Evolutionary conservation across 106 monocot genomes (phyloP).

Genomic region (Chionographis japonica): DNA sequence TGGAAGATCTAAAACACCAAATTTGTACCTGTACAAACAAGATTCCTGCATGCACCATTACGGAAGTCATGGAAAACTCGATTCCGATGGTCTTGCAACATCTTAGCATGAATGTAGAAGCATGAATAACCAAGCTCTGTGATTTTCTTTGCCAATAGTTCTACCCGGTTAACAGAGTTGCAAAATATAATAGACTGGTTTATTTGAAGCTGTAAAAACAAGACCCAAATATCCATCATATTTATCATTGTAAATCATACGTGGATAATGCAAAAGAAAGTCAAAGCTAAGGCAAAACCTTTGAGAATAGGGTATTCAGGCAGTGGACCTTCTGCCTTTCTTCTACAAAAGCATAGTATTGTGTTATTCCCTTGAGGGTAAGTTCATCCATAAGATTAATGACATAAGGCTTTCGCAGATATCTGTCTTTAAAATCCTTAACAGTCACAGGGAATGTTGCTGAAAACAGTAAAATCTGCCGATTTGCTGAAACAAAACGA

Average conservation of each 20-base stretch:
- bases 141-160: conserved; percentile 91
- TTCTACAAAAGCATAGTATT: conserved; percentile 96
- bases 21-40: conserved; percentile 86
- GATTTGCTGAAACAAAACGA: conserved; percentile 55
- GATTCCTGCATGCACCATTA: conserved; percentile 95
- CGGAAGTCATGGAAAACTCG: conserved; percentile 99
- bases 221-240: not conserved
- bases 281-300: conserved; percentile 40
- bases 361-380: conserved; percentile 94
- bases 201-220: conserved; percentile 64
- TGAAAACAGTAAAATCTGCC: conserved; percentile 88
- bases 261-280: not conserved
- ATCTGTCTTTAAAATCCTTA: conserved; percentile 87
- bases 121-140: conserved; percentile 97
- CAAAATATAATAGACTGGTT: conserved; percentile 99
- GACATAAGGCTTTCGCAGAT: conserved; percentile 73
- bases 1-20: not conserved
- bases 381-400: conserved; percentile 99
- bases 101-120: conserved; percentile 96
- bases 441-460: conserved; percentile 98
- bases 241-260: not conserved
- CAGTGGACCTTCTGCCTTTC: conserved; percentile 98
- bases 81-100: conserved; percentile 95
- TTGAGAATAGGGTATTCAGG: conserved; percentile 96
- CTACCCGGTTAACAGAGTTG: conserved; percentile 96